phyloP scores from a whole-genome alignment of 2,329 filamentous ascomycete species.

The Botrytis hyacinthi region DNA sequence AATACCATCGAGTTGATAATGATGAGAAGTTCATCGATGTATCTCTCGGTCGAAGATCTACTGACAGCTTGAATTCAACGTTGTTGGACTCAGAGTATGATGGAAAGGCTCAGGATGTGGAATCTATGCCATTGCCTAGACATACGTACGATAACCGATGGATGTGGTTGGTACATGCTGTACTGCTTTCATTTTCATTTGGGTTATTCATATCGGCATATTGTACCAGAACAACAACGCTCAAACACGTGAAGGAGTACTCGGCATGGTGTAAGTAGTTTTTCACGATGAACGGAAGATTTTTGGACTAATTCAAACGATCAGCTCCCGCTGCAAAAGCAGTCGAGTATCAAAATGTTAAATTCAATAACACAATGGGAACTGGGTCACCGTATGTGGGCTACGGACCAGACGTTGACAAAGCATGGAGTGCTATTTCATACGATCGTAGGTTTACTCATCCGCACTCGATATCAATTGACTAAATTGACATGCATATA shows the following conservation, averaged over 20 bases:
- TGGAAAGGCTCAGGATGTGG: slow-evolving; percentile 4
- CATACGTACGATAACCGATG: slow-evolving; percentile 26
- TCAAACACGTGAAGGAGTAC: slow-evolving; percentile 41
- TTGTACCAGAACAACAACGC: slow-evolving; percentile 33
- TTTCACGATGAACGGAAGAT: not conserved
- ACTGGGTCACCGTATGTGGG: slow-evolving; percentile 51
- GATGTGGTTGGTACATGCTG: slow-evolving; percentile 36
- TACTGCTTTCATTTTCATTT: slow-evolving; percentile 33
- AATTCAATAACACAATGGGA: slow-evolving; percentile 50
- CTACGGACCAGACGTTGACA: slow-evolving; percentile 54
- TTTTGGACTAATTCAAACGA: not conserved
- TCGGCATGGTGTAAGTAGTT: slow-evolving; percentile 47
- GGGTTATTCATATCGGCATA: slow-evolving; percentile 33
- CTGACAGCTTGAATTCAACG: slow-evolving; percentile 27
- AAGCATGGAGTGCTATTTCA: slow-evolving; percentile 55
- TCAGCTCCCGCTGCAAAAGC: slow-evolving; percentile 48
- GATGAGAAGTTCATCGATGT: slow-evolving; percentile 33
- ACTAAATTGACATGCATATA: slow-evolving; percentile 29
- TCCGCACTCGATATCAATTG: too few species aligned
- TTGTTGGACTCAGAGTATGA: slow-evolving; percentile 34
- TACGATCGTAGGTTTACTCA: slow-evolving; percentile 41
- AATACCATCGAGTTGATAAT: slow-evolving; percentile 32
- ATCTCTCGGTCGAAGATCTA: slow-evolving; percentile 27
- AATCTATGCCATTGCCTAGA: not conserved
- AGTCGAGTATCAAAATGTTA: slow-evolving; percentile 49